A percentile compares a stretch with the other conserved stretches of the same genome.
phyloP scores from a whole-genome alignment of 78 protist species.

The Dictyostelium intermedium region DNA sequence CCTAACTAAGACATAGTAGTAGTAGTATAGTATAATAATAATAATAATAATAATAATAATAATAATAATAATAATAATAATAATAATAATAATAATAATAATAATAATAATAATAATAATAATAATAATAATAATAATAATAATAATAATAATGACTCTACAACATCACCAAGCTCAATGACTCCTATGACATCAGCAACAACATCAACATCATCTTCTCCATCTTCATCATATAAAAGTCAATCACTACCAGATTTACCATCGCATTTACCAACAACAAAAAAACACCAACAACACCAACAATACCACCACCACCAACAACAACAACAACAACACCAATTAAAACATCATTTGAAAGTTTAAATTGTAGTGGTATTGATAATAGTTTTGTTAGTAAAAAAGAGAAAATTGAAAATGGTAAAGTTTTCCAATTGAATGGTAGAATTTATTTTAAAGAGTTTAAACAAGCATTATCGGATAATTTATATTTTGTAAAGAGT shows the following conservation, averaged over 20 bases:
- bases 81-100: no score
- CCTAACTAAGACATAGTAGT: no score
- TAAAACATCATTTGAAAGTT: background rate
- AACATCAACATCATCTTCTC: background rate
- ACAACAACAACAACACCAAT: background rate
- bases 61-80: no score
- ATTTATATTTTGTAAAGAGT: constrained; percentile 27
- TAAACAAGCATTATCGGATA: background rate
- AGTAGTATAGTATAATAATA: no score
- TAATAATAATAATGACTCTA: background rate
- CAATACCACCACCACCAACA: background rate
- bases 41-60: no score
- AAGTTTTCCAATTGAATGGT: background rate
- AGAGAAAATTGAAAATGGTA: background rate
- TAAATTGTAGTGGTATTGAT: background rate
- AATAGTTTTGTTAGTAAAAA: background rate
- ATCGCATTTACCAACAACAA: background rate
- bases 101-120: background rate
- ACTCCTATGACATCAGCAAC: background rate
- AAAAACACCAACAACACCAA: background rate
- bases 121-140: background rate
- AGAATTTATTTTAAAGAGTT: constrained; percentile 43
- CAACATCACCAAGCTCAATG: background rate
- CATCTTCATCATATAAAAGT: background rate
- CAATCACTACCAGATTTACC: constrained; percentile 28